Conservation (phyloP, 371 early-diverging fungal genomes). For the Mortierella sp. region DNA sequence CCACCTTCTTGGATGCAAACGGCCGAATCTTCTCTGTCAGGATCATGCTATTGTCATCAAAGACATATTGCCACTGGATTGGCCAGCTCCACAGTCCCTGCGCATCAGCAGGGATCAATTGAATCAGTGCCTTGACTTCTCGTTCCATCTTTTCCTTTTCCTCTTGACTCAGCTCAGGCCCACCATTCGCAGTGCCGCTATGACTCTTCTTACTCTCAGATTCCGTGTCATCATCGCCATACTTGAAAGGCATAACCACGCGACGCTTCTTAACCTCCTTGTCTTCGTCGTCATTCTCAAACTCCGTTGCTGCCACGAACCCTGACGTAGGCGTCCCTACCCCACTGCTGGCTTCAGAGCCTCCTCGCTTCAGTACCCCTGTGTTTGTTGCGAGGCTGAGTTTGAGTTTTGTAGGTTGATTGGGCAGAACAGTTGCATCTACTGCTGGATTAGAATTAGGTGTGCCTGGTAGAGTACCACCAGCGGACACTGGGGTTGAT, state of each 20-base stretch:
- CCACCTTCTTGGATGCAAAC: constrained; percentile 83
- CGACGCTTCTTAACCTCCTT: constrained; percentile 69
- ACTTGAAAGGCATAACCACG: constrained; percentile 73
- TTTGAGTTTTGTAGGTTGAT: constrained; percentile 62
- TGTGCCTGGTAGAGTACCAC: background rate
- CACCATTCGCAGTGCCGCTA: constrained; percentile 3
- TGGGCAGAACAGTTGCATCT: constrained; percentile 17
- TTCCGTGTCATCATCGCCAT: constrained; percentile 64
- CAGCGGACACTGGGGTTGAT: constrained; percentile 1
- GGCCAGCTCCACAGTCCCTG: constrained; percentile 80
- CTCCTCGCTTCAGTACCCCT: constrained; percentile 26
- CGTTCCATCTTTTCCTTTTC: constrained; percentile 19
- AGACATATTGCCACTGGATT: constrained; percentile 83
- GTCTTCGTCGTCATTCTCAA: constrained; percentile 71
- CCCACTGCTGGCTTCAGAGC: constrained; percentile 17
- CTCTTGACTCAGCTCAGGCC: constrained; percentile 45
- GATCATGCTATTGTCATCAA: constrained; percentile 73
- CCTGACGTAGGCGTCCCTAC: constrained; percentile 23
- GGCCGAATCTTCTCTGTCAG: constrained; percentile 76
- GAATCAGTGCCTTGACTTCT: constrained; percentile 74
- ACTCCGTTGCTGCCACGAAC: constrained; percentile 59
- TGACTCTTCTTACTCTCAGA: constrained; percentile 9
- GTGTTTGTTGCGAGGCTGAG: constrained; percentile 58
- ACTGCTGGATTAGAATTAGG: background rate
- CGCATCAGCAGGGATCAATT: constrained; percentile 83